A percentile compares a stretch with the other conserved stretches of the same genome.
Conservation (phyloP, 345 rosid species). For the Eucalyptus lansdowneana region DNA sequence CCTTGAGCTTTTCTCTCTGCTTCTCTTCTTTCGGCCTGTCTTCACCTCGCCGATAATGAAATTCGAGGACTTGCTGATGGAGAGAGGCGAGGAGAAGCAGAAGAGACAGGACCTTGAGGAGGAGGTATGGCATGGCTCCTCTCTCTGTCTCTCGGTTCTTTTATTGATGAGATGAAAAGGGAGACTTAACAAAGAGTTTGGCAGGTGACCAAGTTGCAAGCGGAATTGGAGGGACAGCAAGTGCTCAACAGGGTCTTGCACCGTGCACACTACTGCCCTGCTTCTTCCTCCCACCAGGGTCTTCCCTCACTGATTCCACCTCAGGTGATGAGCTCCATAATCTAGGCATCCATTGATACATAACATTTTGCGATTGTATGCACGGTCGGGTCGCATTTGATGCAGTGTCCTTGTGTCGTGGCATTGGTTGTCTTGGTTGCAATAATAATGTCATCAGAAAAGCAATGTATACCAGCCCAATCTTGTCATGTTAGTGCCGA, state of each 20-base stretch:
- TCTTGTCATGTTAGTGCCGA: background rate
- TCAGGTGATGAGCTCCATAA: slow-evolving; percentile 8
- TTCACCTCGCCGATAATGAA: slow-evolving; percentile 25
- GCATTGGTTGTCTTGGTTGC: background rate
- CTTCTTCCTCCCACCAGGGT: slow-evolving; percentile 21
- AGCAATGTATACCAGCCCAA: background rate
- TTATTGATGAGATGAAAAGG: background rate
- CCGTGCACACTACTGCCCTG: slow-evolving; percentile 39
- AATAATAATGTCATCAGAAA: background rate
- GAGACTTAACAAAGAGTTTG: background rate
- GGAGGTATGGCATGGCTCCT: slow-evolving; percentile 20
- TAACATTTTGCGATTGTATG: background rate
- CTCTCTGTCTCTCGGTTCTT: background rate
- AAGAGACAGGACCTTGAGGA: slow-evolving; percentile 33
- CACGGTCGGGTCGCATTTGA: background rate
- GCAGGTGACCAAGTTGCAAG: slow-evolving; percentile 56
- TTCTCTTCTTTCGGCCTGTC: background rate
- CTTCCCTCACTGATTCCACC: slow-evolving; percentile 62
- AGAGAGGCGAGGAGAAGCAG: slow-evolving; percentile 21
- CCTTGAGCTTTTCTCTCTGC: background rate
- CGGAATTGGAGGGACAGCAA: slow-evolving; percentile 46
- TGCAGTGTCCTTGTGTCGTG: background rate
- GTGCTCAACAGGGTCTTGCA: slow-evolving; percentile 37
- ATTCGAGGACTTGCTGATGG: slow-evolving; percentile 71
- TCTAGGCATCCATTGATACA: no score